phyloP scores from a whole-genome alignment of 768 basidiomycete species.

The Rhizopogon vinicolor region DNA sequence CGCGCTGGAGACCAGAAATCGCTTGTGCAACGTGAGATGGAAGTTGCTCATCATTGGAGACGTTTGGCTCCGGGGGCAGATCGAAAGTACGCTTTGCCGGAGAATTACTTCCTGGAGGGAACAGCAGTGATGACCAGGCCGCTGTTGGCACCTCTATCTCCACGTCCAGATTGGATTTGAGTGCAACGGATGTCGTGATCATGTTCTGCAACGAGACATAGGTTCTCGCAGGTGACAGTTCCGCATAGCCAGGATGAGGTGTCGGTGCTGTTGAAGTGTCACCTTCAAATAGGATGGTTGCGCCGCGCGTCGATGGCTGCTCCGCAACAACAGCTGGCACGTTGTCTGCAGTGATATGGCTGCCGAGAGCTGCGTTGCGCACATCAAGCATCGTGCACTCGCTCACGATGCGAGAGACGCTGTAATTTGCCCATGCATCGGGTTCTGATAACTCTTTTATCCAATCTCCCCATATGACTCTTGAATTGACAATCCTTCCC shows the following conservation, averaged over 20 bases:
- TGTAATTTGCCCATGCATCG: constrained; percentile 65
- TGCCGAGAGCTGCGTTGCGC: constrained; percentile 48
- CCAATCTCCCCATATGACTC: constrained; percentile 64
- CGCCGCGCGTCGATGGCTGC: neutral
- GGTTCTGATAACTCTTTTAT: constrained; percentile 56
- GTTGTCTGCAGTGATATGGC: constrained; percentile 12
- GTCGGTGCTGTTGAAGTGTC: constrained; percentile 21
- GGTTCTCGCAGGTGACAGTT: constrained; percentile 24
- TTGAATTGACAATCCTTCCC: constrained; percentile 68
- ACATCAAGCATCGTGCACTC: constrained; percentile 69
- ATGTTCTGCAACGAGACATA: constrained; percentile 71
- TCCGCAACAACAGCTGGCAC: constrained; percentile 2
- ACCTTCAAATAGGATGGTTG: constrained; percentile 10
- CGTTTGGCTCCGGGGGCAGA: constrained; percentile 14
- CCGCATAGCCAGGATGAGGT: constrained; percentile 31
- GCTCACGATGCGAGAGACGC: constrained; percentile 55
- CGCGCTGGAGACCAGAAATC: constrained; percentile 68
- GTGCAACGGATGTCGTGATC: constrained; percentile 64
- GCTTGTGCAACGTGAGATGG: constrained; percentile 55
- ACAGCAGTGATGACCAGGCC: constrained; percentile 49
- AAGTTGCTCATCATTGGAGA: constrained; percentile 17
- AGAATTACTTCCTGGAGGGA: constrained; percentile 29
- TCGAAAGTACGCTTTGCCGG: constrained; percentile 15
- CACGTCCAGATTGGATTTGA: constrained; percentile 67
- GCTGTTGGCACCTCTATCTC: constrained; percentile 50